Percentiles rank a stretch among this genome's conserved stretches.
phyloP scores from a whole-genome alignment of 371 early-diverging fungal species.

The Dichotomocladium elegans region DNA sequence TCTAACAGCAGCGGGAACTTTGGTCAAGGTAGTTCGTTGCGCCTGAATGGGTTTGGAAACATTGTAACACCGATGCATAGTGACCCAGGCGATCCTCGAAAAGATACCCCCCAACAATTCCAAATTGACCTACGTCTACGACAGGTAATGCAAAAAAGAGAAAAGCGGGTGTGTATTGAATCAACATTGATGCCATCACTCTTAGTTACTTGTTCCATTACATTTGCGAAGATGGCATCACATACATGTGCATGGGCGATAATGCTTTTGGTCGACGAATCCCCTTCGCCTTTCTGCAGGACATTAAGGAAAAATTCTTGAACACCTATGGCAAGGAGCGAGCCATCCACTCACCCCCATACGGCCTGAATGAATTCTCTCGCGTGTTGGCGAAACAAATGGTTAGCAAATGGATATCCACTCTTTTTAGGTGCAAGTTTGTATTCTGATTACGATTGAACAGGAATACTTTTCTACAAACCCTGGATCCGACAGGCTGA shows the following conservation, averaged over 20 bases:
- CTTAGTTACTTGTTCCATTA: constrained; percentile 87
- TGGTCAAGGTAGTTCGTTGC: constrained; percentile 35
- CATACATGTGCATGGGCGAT: constrained; percentile 89
- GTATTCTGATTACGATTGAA: background rate
- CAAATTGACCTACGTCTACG: constrained; percentile 88
- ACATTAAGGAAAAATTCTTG: constrained; percentile 68
- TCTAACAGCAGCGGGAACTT: constrained; percentile 78
- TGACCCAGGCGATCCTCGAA: constrained; percentile 85
- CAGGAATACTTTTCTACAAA: constrained; percentile 72
- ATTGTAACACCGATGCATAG: no score
- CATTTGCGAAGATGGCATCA: constrained; percentile 74
- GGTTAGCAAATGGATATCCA: constrained; percentile 51
- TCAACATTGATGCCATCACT: background rate
- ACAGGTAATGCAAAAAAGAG: constrained; percentile 51
- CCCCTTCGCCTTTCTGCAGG: constrained; percentile 88
- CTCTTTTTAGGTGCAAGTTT: background rate
- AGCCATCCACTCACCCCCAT: constrained; percentile 60
- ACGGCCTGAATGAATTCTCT: constrained; percentile 82
- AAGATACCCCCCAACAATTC: constrained; percentile 89
- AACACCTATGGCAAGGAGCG: constrained; percentile 56
- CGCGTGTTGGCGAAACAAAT: constrained; percentile 76
- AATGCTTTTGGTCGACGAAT: constrained; percentile 84
- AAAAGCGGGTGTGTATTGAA: background rate
- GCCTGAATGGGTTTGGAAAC: background rate
- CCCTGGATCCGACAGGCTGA: constrained; percentile 72